phyloP scores from a whole-genome alignment of 1,139 yeast species.

The Candida anutae region DNA sequence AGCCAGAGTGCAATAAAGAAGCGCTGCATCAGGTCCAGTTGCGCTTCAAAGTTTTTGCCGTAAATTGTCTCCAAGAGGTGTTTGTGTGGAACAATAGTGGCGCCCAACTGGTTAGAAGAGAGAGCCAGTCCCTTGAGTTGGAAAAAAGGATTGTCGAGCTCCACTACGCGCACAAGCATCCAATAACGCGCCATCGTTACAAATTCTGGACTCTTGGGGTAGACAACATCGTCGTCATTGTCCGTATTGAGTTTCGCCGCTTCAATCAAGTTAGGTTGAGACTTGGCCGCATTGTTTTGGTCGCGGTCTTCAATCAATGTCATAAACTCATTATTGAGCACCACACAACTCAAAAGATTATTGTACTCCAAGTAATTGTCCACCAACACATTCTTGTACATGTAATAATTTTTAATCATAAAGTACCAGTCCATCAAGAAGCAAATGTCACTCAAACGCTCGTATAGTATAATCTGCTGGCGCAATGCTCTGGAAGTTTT shows the following conservation, averaged over 20 bases:
- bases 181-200: slow-evolving; percentile 18
- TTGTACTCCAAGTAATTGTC: slow-evolving; percentile 27
- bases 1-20: slow-evolving; percentile 15
- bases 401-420: slow-evolving; percentile 17
- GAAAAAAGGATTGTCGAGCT: slow-evolving; percentile 23
- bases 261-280: too few relatives aligned
- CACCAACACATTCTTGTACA: slow-evolving; percentile 14
- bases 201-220: slow-evolving; percentile 12
- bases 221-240: slow-evolving; percentile 2
- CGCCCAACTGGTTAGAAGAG: slow-evolving; percentile 20
- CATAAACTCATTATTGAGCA: slow-evolving; percentile 21
- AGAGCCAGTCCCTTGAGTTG: slow-evolving; percentile 24
- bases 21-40: slow-evolving; percentile 8
- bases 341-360: slow-evolving; percentile 19
- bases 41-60: slow-evolving; percentile 8
- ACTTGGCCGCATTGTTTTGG: slow-evolving; percentile 2
- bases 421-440: slow-evolving; percentile 26
- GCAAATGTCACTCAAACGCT: slow-evolving; percentile 18
- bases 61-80: slow-evolving; percentile 11
- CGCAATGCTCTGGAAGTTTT: slow-evolving; percentile 16
- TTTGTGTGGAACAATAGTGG: slow-evolving; percentile 21
- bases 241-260: slow-evolving; percentile 1
- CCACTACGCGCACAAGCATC: slow-evolving; percentile 23
- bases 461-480: slow-evolving; percentile 12
- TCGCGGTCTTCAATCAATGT: slow-evolving; percentile 12